Base-by-base conservation (phyloP, 2,329 filamentous ascomycete genomes). In the Zasmidium cellare region DNA sequence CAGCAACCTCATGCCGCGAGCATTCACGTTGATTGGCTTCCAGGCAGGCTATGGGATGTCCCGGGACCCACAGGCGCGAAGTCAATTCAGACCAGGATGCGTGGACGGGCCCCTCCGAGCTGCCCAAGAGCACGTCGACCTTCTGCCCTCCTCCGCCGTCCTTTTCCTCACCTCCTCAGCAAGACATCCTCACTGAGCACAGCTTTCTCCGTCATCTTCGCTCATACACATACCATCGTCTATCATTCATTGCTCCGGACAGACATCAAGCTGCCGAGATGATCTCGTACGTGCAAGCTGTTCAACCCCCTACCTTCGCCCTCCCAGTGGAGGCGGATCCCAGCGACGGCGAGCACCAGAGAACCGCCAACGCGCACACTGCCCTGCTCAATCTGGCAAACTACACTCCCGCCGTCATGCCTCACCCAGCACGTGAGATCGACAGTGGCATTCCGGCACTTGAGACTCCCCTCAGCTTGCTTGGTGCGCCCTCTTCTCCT, bases 401-500 rank as follows among this genome's bases (percentile, higher is more conserved):
- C n/a, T n/a, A n/a, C n/a, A n/a, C n/a, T n/a, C 44, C 12, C 35
- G n/a, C 23, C 24, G 47, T 16, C 47, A 24, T 3, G 25, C 25
- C 20, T 38, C 50, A 45, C 22, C 35, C n/a, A n/a, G 22, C 50
- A 18, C 38, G 38, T 9, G 50, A 52, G 50, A n/a, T 45, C 50
- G 50, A 45, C 50, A 52, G 31, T 23, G 50, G 50, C 31, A 52
- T 51, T 16, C 11, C n/a, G 19, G 31, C 50, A 20, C 35, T 52
- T n/a, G 50, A 51, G 31, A 41, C 35, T 23, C 50, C 35, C 19
- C 19, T n/a, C 50, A 20, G 20, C 50, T 44, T 19, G 16, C 31
- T 23, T 18, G n/a, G 16, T 20, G 35, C 31, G 2, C 7, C 11
- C 35, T 18, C 35, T 11, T 52, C 50, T 3, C 20, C 19, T 9